Evolutionary conservation across 768 basidiomycete genomes (phyloP).

Genomic region (Mrakia frigida): DNA sequence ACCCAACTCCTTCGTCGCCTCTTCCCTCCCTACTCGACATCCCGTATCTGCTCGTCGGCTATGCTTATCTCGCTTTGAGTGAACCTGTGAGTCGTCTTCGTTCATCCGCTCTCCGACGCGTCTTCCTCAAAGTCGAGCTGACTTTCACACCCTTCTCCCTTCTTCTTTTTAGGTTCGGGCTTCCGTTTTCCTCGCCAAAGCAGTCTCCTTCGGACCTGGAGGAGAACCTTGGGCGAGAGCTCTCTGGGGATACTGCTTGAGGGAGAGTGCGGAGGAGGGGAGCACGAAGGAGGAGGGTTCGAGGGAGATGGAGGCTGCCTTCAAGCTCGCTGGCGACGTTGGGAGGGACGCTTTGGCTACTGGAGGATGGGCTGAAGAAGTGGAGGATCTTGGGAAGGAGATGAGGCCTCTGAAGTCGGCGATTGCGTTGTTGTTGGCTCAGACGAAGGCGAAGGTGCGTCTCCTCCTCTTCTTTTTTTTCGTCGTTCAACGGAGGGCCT

Average conservation of each 20-base stretch:
- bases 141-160: no score
- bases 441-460: slow-evolving; percentile 23
- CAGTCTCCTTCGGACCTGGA: slow-evolving; percentile 15
- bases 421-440: slow-evolving; percentile 25
- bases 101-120: background rate
- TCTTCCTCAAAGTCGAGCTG: no score
- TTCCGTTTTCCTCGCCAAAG: slow-evolving; percentile 17
- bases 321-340: slow-evolving; percentile 28
- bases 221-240: slow-evolving; percentile 27
- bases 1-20: slow-evolving; percentile 1
- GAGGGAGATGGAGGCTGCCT: slow-evolving; percentile 25
- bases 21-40: slow-evolving; percentile 19
- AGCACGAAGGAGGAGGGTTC: slow-evolving; percentile 20
- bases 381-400: background rate
- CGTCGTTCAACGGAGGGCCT: no score
- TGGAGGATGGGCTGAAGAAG: slow-evolving; percentile 5
- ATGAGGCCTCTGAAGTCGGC: slow-evolving; percentile 19
- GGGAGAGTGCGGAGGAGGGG: slow-evolving; percentile 13
- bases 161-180: slow-evolving; percentile 6
- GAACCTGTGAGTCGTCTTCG: slow-evolving; percentile 6
- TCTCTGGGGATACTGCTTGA: slow-evolving; percentile 22
- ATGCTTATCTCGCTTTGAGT: slow-evolving; percentile 14
- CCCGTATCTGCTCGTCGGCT: slow-evolving; percentile 21
- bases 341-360: background rate
- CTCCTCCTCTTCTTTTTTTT: background rate